Percentiles rank a stretch among this genome's conserved stretches.
These are phyloP conservation scores for Verticillium tricorpus DNA, from an alignment of 2,329 filamentous ascomycete species.

Conservation along the genomic window DNA sequence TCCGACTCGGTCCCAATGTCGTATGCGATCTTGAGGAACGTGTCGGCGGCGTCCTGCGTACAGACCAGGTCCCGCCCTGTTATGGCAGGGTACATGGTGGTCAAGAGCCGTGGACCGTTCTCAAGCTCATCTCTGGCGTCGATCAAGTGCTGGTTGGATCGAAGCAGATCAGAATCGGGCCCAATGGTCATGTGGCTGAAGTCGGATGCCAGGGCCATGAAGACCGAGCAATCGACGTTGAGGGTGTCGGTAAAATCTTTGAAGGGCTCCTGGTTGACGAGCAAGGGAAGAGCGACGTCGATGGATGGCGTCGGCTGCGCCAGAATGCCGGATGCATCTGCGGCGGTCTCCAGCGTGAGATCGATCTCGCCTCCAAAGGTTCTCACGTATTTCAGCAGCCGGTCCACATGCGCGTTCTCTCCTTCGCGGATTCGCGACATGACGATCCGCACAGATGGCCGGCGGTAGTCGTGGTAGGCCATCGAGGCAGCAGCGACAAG, in stretches of 20 bases:
- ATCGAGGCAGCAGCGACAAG: conserved; percentile 29
- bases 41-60: conserved; percentile 31
- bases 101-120: conserved; percentile 13
- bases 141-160: conserved; percentile 29
- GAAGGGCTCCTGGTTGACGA: conserved; percentile 23
- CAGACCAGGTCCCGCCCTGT: conserved; percentile 27
- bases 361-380: conserved; percentile 24
- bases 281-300: conserved; percentile 21
- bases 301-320: conserved; percentile 17
- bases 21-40: conserved; percentile 30
- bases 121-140: conserved; percentile 24
- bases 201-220: conserved; percentile 35
- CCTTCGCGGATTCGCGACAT: conserved; percentile 26
- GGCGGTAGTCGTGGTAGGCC: conserved; percentile 29
- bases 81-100: conserved; percentile 28
- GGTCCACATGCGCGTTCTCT: conserved; percentile 21
- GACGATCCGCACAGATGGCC: conserved; percentile 29
- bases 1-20: conserved; percentile 32
- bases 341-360: conserved; percentile 23
- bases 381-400: conserved; percentile 24
- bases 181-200: conserved; percentile 29
- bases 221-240: conserved; percentile 36
- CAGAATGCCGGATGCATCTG: conserved; percentile 17
- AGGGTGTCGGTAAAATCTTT: conserved; percentile 28
- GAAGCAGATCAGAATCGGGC: conserved; percentile 15